These are phyloP conservation scores for Chlamydomonas sphaeroides DNA, from an alignment of 139 green algal species.

Conservation along the genomic window DNA sequence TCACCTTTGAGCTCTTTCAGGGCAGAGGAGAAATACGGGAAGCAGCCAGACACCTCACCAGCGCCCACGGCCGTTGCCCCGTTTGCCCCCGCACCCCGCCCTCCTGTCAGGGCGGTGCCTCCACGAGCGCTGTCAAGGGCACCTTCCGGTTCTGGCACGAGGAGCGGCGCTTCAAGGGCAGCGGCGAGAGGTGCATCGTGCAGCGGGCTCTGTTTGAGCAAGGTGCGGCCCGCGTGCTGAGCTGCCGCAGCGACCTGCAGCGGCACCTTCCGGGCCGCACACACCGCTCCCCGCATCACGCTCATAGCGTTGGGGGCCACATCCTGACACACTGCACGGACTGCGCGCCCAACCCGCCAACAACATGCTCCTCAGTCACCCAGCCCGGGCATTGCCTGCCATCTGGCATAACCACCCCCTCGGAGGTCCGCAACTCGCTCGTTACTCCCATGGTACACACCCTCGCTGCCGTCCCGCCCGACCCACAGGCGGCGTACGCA, in stretches of 20 bases:
- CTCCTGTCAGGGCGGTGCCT: too few relatives aligned
- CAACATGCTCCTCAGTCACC: neutral
- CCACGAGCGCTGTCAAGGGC: constrained; percentile 17
- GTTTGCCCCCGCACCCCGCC: too few relatives aligned
- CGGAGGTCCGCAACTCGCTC: neutral
- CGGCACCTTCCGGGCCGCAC: too few relatives aligned
- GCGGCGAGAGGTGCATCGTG: constrained; percentile 60
- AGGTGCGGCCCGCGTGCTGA: too few relatives aligned
- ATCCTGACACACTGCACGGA: neutral
- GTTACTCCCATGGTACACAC: neutral
- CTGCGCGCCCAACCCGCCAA: too few relatives aligned
- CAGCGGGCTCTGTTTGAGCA: constrained; percentile 58
- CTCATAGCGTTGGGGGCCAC: too few relatives aligned
- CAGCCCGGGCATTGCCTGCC: neutral
- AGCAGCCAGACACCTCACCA: too few relatives aligned
- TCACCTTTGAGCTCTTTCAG: too few relatives aligned
- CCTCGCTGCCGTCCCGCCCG: neutral
- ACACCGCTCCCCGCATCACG: too few relatives aligned
- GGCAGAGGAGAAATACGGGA: neutral
- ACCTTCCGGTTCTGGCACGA: constrained; percentile 69
- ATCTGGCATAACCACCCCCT: neutral
- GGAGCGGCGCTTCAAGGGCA: constrained; percentile 67
- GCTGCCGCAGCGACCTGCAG: too few relatives aligned
- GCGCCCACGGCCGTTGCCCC: too few relatives aligned
- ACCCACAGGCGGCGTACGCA: constrained; percentile 61